Base-by-base conservation (phyloP, 805 yeast species). In the Cyberlindnera xylosilytica region DNA sequence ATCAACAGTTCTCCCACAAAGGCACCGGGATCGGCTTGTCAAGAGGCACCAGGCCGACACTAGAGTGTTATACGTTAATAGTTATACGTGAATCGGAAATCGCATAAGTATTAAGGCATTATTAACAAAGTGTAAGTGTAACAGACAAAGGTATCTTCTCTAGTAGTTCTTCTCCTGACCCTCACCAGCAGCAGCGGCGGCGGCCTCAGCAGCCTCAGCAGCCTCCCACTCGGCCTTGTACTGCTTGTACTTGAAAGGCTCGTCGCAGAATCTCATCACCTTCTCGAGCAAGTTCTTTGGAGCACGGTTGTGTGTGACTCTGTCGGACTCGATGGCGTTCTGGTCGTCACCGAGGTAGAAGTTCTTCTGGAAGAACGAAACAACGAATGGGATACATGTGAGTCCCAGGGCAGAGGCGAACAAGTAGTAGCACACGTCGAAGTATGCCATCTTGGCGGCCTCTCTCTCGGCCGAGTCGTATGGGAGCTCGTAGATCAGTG, bases 341-440 rank as follows among this genome's bases (percentile, higher is more conserved):
- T 64, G 67, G 19, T 53, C 45, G 32, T 66, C 66, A 34, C 69
- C 68, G 41, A 66, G 49, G 46, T 60, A 64, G 50, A 42, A 65
- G 49, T 65, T 60, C 36, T 62, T 58, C 48, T 67, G 69, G 52
- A 61, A 61, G 20, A 59, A 52, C 4, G 63, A 47, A 10, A 50
- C 60, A 41, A 64, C 34, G n/a, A 66, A 52, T 37, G 63, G 53
- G 30, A 65, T 53, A 37, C 52, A 43, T 22, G 59, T 52, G 23
- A 64, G 48, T 12, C 64, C 65, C 17, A 65, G 28, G 6, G 63
- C 61, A 19, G 57, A 43, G 9, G 51, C 56, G 46, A 60, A 62
- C 9, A 67, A 47, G 35, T 52, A 50, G 46, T 61, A 61, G n/a
- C 38, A 39, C 4, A 56, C 61, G 15, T 62, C 56, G 34, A 50